These are phyloP conservation scores for Avena sativa DNA, from an alignment of 176 grass and related monocot genomes.

Conservation along the genomic window DNA sequence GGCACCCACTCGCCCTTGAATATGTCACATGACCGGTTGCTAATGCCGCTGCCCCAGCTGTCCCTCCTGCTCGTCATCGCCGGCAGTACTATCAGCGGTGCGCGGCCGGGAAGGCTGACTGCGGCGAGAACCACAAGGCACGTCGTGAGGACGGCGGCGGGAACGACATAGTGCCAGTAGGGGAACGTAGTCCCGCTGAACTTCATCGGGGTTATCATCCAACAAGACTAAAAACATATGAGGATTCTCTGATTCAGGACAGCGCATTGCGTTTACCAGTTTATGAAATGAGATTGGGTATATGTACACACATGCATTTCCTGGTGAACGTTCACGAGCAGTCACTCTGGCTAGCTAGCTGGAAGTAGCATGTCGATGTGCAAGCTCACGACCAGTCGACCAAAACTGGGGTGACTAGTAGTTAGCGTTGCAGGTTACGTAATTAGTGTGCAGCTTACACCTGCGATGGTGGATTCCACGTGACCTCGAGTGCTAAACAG, in stretches of 20 bases:
- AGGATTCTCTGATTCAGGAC: neutral
- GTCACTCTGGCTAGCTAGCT: too few species aligned
- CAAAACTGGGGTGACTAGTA: too few species aligned
- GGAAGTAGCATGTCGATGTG: neutral
- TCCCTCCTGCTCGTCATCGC: neutral
- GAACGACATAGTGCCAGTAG: neutral
- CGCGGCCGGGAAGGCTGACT: neutral
- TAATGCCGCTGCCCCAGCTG: neutral
- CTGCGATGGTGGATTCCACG: constrained; percentile 48
- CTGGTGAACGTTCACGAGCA: constrained; percentile 9
- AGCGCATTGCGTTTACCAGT: neutral
- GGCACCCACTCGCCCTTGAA: constrained; percentile 54
- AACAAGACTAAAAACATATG: too few species aligned
- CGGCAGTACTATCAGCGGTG: neutral
- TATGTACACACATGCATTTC: neutral
- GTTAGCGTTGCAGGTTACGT: neutral
- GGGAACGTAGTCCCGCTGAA: constrained; percentile 23
- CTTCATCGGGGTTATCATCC: constrained; percentile 12
- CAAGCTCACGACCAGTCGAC: too few species aligned
- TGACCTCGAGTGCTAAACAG: constrained; percentile 41
- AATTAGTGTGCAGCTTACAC: neutral
- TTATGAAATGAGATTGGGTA: neutral
- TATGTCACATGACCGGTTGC: constrained; percentile 31
- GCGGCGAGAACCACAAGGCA: constrained; percentile 30
- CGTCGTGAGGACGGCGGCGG: constrained; percentile 9